Base-by-base conservation (phyloP, 345 rosid species). In the Syzygium jambos region DNA sequence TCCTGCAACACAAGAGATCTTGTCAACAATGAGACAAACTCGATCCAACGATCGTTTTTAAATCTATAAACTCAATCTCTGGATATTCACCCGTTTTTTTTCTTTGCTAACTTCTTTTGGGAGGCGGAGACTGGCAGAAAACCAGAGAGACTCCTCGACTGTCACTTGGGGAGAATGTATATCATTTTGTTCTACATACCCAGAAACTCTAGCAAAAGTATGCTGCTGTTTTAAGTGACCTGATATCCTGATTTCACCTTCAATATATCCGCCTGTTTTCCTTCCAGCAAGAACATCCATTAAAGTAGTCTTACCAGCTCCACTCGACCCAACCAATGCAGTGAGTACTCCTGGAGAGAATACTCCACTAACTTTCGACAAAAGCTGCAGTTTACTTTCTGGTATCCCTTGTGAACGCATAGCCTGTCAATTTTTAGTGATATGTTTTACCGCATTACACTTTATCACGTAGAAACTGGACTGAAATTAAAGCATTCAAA, bases 131-230 rank as follows among this genome's bases (percentile, higher is more conserved):
- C 91, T 90, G 73, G 98, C 92, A 25, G 98, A 97, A 91, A 97
- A 96, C 97, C 94, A 90, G 14, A 97, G 95, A 85, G 99, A 96
- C 91, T 97, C 99, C 92, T 94, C 96, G 57, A 96, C 96, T 22
- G 99, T 97, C 78, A 97, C 96, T 90, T 97, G 98, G 86, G 99
- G 99, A 92, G 99, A 97, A 92, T 97, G 98, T 89, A 97, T 97
- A 89, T 97, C 99, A 87, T 94, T 94, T 91, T 97, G 99, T 93
- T 97, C 99, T 87, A 97, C 99, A 89, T 97, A 95, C 88, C 99
- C 99, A 25, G 99, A 95, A 85, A 97, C 90, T 91, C 99, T 93
- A 77, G 98, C 98, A 89, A 97, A 97, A 27, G 99, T 97, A 78
- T 88, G 78, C 89, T 97, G 98, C 84, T 91, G 96, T 91, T 97